phyloP scores from a whole-genome alignment of 1,284 basidiomycete genomes.

The Ustilago crameri region DNA sequence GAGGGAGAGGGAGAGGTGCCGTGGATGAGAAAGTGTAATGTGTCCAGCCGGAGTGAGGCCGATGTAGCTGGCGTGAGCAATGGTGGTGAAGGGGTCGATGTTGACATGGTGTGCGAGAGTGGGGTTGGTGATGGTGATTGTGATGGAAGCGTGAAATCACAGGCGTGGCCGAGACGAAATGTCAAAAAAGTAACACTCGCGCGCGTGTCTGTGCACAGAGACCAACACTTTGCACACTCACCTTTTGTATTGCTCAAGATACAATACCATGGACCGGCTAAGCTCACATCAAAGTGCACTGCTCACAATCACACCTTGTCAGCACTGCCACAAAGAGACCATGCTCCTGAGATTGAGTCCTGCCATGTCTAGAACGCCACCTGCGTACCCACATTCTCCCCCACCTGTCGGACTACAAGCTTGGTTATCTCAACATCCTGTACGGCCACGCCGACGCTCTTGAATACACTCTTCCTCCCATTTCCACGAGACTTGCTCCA shows the following conservation, averaged over 20 bases:
- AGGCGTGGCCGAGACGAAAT: no score
- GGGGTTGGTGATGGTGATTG: slow-evolving; percentile 1
- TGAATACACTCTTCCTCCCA: slow-evolving; percentile 23
- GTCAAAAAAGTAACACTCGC: no score
- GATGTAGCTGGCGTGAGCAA: neutral
- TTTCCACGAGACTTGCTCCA: neutral
- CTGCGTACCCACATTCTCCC: slow-evolving; percentile 4
- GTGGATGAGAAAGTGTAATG: slow-evolving; percentile 6
- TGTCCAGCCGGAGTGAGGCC: neutral
- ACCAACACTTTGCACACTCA: slow-evolving; percentile 11
- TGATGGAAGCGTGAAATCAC: no score
- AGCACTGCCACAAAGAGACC: no score
- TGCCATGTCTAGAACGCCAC: slow-evolving; percentile 3
- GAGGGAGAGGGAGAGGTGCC: slow-evolving; percentile 4
- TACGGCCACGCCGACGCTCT: slow-evolving; percentile 37
- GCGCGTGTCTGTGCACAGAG: neutral
- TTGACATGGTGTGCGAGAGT: neutral
- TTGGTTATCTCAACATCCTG: slow-evolving; percentile 38
- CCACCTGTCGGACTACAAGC: slow-evolving; percentile 8
- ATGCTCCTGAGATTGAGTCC: no score
- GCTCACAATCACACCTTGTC: no score
- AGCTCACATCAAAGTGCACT: no score
- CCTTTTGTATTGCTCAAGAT: no score
- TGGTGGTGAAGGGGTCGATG: neutral
- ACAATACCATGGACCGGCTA: no score